Base-by-base conservation (phyloP, 768 basidiomycete genomes). In the Amanita phalloides region DNA sequence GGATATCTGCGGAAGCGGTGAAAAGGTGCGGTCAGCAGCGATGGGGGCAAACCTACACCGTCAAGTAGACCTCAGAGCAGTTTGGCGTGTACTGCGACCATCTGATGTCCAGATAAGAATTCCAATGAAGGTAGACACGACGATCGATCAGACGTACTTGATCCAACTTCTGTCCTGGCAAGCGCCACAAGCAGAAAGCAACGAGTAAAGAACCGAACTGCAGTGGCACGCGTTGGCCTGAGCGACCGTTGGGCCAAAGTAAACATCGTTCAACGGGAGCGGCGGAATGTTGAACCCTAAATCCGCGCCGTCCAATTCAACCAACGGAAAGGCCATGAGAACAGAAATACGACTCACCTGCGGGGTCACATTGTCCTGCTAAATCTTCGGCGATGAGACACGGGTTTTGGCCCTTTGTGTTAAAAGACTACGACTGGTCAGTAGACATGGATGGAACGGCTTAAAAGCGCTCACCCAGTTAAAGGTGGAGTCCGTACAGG, bases 141-240 rank as follows among this genome's bases (percentile, higher is more conserved):
- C 6, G 25, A 35, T 7, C 4, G n/a, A 28, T 20, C 14, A 32
- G 6, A 53, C 51, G 33, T 47, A 53, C 53, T 13, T 13, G 56
- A 52, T 57, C 54, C 63, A 75, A 0, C 59, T 62, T n/a, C 71
- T 68, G 25, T 63, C 63, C 60, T 85, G 83, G 57, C 83, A 85
- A 28, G 65, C 66, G 26, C 71, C 79, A 56, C 83, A 85, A 1
- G 82, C 82, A 47, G 74, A 76, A 25, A 84, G 62, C 48, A 77
- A 51, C 9, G 71, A 75, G 57, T 84, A 85, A 26, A 73, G 73
- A 17, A 83, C 74, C 1, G 78, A 70, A 58, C 71, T 83, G 57
- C 83, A 85, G 52, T 62, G 57, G 56, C 83, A 85, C 2, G 54
- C 39, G 48, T 71, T 66, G 6, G 73, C 72, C 20, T 63, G 35